A percentile compares a stretch with the other conserved stretches of the same genome.
These are phyloP conservation scores for Beauveria caledonica DNA, from an alignment of 2,329 filamentous ascomycete genomes.

Conservation along the genomic window DNA sequence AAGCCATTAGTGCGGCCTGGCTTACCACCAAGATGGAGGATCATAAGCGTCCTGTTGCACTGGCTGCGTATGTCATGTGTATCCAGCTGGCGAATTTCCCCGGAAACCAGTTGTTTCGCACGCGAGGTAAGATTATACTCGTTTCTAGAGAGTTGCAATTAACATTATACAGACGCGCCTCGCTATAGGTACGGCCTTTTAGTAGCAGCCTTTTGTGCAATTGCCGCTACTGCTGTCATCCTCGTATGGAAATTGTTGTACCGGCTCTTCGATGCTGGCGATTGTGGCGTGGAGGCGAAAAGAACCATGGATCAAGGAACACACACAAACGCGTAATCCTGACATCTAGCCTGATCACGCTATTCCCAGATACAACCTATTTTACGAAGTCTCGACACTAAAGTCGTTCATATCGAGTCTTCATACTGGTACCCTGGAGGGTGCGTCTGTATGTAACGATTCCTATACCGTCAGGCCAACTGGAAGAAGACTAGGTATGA, in stretches of 20 bases:
- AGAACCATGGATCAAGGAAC: too few species aligned
- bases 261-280: constrained; percentile 20
- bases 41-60: constrained; percentile 20
- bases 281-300: constrained; percentile 18
- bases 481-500: too few species aligned
- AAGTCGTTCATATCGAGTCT: too few species aligned
- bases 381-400: too few species aligned
- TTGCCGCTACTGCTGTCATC: constrained; percentile 19
- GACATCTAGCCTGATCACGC: too few species aligned
- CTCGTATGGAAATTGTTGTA: constrained; percentile 24
- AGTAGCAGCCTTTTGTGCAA: constrained; percentile 19
- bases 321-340: too few species aligned
- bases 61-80: constrained; percentile 25
- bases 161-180: constrained; percentile 17
- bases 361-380: too few species aligned
- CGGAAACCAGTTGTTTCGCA: constrained; percentile 22
- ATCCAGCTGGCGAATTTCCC: constrained; percentile 24
- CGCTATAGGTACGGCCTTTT: constrained; percentile 19
- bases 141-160: too few species aligned
- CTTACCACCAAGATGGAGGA: constrained; percentile 22
- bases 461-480: too few species aligned
- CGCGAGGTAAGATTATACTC: constrained; percentile 15
- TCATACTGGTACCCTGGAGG: too few species aligned
- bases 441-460: too few species aligned
- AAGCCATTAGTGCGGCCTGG: constrained; percentile 25